Percentiles rank a stretch among this genome's conserved stretches.
phyloP scores from a whole-genome alignment of 2,329 filamentous ascomycete species.

The Calonectria montana region DNA sequence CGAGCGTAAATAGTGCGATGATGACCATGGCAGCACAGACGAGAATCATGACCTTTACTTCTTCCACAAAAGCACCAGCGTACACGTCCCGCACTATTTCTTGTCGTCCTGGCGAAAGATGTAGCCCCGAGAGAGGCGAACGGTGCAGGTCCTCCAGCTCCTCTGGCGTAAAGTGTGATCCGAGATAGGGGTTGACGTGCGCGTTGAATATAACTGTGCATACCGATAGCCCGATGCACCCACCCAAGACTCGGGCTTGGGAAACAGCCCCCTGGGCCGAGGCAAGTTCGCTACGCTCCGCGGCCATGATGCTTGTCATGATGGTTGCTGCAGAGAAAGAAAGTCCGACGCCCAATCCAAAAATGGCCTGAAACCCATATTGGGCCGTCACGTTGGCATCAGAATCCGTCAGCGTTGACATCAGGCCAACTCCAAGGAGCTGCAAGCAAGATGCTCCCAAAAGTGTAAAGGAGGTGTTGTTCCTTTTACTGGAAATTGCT shows the following conservation, averaged over 20 bases:
- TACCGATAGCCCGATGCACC: constrained; percentile 67
- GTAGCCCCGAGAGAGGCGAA: constrained; percentile 54
- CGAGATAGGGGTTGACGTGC: constrained; percentile 53
- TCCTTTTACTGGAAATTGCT: constrained; percentile 62
- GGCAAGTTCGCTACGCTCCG: constrained; percentile 61
- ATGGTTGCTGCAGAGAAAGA: constrained; percentile 68
- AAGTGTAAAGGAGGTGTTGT: constrained; percentile 65
- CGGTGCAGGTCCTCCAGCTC: constrained; percentile 58
- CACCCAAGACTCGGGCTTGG: constrained; percentile 70
- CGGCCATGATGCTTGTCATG: constrained; percentile 64
- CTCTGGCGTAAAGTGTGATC: constrained; percentile 46
- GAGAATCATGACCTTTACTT: constrained; percentile 60
- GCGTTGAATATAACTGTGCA: constrained; percentile 70
- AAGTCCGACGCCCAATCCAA: constrained; percentile 70
- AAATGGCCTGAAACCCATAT: constrained; percentile 67
- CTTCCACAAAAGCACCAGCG: constrained; percentile 57
- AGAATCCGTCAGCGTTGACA: constrained; percentile 55
- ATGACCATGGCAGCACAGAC: constrained; percentile 57
- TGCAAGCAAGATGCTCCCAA: constrained; percentile 63
- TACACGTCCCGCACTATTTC: constrained; percentile 55
- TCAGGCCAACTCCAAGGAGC: constrained; percentile 62
- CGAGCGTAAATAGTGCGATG: constrained; percentile 57
- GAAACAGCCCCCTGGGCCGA: constrained; percentile 70
- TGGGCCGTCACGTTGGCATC: constrained; percentile 52
- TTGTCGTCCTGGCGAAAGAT: constrained; percentile 48